A percentile compares a stretch with the other conserved stretches of the same genome.
Conservation (phyloP, 2,329 filamentous ascomycete species). For the Arthrocladium fulminans region DNA sequence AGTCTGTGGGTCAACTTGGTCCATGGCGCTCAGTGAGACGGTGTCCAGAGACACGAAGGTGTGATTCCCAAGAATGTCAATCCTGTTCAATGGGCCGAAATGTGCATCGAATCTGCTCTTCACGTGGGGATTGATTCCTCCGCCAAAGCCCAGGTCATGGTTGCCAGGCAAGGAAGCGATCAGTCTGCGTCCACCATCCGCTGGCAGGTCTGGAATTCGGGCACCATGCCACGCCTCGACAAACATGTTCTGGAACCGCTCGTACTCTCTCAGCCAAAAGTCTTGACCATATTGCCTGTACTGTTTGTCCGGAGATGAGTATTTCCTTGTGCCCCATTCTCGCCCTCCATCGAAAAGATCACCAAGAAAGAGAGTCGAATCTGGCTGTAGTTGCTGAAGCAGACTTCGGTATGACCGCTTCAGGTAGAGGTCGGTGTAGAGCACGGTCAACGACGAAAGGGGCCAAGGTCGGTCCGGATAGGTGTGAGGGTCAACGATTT, state of each 20-base stretch:
- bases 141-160: constrained; percentile 86
- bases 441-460: constrained; percentile 55
- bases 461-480: constrained; percentile 77
- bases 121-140: constrained; percentile 70
- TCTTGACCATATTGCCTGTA: constrained; percentile 66
- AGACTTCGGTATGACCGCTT: constrained; percentile 71
- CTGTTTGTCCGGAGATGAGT: constrained; percentile 54
- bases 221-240: constrained; percentile 55
- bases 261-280: constrained; percentile 82
- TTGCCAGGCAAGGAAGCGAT: constrained; percentile 86
- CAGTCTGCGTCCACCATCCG: constrained; percentile 63
- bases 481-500: constrained; percentile 89
- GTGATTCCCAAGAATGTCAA: constrained; percentile 90
- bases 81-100: constrained; percentile 83
- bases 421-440: constrained; percentile 84
- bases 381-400: constrained; percentile 66
- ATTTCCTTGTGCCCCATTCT: constrained; percentile 74
- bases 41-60: constrained; percentile 88
- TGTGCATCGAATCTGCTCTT: constrained; percentile 75
- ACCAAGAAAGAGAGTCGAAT: constrained; percentile 82
- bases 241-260: constrained; percentile 79
- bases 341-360: constrained; percentile 93
- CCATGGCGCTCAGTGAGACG: constrained; percentile 72
- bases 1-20: constrained; percentile 43
- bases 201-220: constrained; percentile 39